These are phyloP conservation scores for Aquilaria agallochum DNA, from an alignment of 441 rosid genomes.

Conservation along the genomic window DNA sequence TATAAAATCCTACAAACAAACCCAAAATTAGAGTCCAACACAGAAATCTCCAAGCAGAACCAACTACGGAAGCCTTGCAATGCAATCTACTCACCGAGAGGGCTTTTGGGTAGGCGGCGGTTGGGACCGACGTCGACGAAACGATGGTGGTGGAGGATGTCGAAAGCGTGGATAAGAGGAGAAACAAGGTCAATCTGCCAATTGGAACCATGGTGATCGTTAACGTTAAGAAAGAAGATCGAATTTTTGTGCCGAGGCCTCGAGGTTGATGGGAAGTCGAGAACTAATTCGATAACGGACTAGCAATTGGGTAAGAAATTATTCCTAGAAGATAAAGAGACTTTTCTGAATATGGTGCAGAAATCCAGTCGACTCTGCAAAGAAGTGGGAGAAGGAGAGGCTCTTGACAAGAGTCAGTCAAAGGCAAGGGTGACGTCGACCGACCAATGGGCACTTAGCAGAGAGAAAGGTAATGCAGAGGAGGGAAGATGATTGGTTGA, in stretches of 20 bases:
- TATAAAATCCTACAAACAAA: conserved; percentile 64
- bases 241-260: too few relatives aligned
- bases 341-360: too few relatives aligned
- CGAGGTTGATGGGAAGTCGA: too few relatives aligned
- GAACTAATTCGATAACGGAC: too few relatives aligned
- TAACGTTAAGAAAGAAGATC: too few relatives aligned
- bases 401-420: conserved; percentile 13
- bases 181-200: conserved; percentile 19
- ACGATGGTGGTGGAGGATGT: conserved; percentile 33
- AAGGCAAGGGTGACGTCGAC: conserved; percentile 50
- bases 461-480: conserved; percentile 36
- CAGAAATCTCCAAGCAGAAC: too few relatives aligned
- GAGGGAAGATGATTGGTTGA: conserved; percentile 24
- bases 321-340: too few relatives aligned
- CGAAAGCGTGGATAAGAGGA: conserved; percentile 24
- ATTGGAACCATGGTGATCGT: conserved; percentile 19
- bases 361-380: too few relatives aligned
- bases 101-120: conserved; percentile 52
- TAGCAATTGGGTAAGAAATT: too few relatives aligned
- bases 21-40: too few relatives aligned
- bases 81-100: conserved; percentile 42
- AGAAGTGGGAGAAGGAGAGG: background rate
- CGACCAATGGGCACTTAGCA: conserved; percentile 29
- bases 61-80: too few relatives aligned
- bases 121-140: conserved; percentile 31